Conservation (phyloP, 2,329 filamentous ascomycete genomes). For the Chaetomiaceae sp. region DNA sequence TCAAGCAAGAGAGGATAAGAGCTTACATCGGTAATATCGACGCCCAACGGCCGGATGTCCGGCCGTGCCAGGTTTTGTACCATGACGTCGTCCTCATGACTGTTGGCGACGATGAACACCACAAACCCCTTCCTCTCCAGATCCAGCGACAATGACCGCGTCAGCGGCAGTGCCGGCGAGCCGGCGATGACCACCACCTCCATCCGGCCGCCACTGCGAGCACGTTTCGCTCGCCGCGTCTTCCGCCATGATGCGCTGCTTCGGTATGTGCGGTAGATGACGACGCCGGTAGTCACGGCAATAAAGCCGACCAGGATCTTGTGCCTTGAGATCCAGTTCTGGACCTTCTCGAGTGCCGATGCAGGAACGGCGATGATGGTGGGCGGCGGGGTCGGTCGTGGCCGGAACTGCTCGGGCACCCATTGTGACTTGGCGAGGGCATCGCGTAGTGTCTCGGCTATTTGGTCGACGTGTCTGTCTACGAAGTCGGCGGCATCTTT, state of each 20-base stretch:
- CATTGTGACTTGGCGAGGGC: slow-evolving; percentile 61
- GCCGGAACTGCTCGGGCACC: slow-evolving; percentile 64
- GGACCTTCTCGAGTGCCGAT: slow-evolving; percentile 46
- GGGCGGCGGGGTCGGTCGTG: slow-evolving; percentile 44
- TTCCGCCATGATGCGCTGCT: slow-evolving; percentile 54
- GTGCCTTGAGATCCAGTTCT: slow-evolving; percentile 67
- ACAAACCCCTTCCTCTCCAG: slow-evolving; percentile 89
- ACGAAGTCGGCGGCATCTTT: slow-evolving; percentile 70
- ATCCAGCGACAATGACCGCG: slow-evolving; percentile 75
- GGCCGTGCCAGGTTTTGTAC: slow-evolving; percentile 70
- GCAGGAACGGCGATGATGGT: slow-evolving; percentile 30
- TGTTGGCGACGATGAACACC: slow-evolving; percentile 82
- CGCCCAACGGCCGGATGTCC: slow-evolving; percentile 73
- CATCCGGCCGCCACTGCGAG: slow-evolving; percentile 73
- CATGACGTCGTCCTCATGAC: slow-evolving; percentile 74
- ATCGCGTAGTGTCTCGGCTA: slow-evolving; percentile 65
- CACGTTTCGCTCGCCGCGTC: slow-evolving; percentile 68
- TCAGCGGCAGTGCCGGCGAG: slow-evolving; percentile 77
- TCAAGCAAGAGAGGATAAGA: background rate
- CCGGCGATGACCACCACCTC: slow-evolving; percentile 87
- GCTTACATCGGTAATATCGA: slow-evolving; percentile 76
- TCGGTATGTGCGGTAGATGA: slow-evolving; percentile 46
- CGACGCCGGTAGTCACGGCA: slow-evolving; percentile 64
- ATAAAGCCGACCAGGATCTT: slow-evolving; percentile 67
- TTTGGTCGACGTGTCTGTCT: slow-evolving; percentile 72